Base-by-base conservation (phyloP, 805 yeast species). In the Cyberlindnera amylophila region DNA sequence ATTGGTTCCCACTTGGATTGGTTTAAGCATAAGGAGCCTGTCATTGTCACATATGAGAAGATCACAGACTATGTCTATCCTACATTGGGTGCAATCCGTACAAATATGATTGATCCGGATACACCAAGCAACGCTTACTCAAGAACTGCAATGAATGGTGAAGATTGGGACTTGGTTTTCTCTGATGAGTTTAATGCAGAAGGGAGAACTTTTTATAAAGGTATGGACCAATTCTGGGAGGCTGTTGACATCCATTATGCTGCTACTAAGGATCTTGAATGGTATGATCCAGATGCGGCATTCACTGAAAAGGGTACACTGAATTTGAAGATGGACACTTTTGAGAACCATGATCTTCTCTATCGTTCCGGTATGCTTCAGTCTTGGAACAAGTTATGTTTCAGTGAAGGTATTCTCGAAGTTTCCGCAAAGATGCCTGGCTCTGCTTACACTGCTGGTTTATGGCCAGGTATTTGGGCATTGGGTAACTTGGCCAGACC, bases 51-150 rank as follows among this genome's bases (percentile, higher is more conserved):
- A 1, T 39, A 39, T 53, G 75, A 70, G 49, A 49, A 69, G 9
- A 65, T 83, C 49, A 65, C 86, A 3, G 65, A 68, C 8, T 84
- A 85, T 58, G 50, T 58, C 12, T 85, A 83, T 55, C 81, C 82
- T 4, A 62, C 63, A 12, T 66, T 85, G 32, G 56, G 74, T 27
- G 81, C 86, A 1, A 71, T 84, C 40, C 66, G 93, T 49, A 69
- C 83, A 0, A 47, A 61, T n/a, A 63, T 85, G 35, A 65, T 86
- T 13, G 95, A 86, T 55, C 76, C 79, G 3, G 93, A 85, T 56
- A 85, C 93, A 3, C 93, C 91, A 0, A 32, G 46, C 3, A 56
- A 57, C 1, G 77, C 73, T 4, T 39, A 43, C 32, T 67, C 74
- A 0, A 75, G 72, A 43, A 51, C 38, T 8, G 54, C 61, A 4